Percentiles rank a stretch among this genome's conserved stretches.
phyloP scores from a whole-genome alignment of 2,329 filamentous ascomycete genomes.

The Fusarium ramigenum region DNA sequence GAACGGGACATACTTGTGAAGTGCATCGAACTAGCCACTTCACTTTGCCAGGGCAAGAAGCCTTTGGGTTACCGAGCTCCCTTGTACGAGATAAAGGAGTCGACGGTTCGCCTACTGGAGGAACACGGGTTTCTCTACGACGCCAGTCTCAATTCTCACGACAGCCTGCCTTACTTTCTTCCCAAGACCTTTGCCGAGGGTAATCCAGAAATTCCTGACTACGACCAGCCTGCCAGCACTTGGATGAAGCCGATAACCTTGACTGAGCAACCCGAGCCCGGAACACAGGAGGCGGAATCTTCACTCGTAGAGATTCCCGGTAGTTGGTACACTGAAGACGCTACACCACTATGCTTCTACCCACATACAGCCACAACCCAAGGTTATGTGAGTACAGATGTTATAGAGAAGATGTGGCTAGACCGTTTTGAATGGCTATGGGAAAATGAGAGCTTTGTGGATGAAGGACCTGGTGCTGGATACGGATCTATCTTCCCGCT shows the following conservation, averaged over 20 bases:
- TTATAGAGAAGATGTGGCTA: not conserved
- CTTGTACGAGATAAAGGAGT: not conserved
- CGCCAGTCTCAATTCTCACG: not conserved
- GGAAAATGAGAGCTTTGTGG: not conserved
- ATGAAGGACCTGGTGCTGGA: not conserved
- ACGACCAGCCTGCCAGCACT: not conserved
- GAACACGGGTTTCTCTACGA: not conserved
- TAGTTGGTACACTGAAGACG: conserved; percentile 4
- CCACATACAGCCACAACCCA: not conserved
- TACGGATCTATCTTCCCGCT: not conserved
- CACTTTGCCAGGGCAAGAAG: fast-evolving
- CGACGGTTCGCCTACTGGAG: fast-evolving
- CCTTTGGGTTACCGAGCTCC: not conserved
- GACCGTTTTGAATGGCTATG: not conserved
- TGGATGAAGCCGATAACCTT: not conserved
- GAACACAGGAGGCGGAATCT: fast-evolving
- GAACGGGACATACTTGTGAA: not conserved
- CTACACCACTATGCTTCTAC: not conserved
- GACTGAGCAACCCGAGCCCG: fast-evolving
- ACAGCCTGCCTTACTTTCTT: not conserved
- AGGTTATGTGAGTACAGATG: not conserved
- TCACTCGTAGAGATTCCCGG: not conserved
- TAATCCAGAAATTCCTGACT: not conserved
- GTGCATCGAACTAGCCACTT: not conserved
- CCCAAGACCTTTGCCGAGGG: not conserved